A percentile compares a stretch with the other conserved stretches of the same genome.
Conservation (phyloP, 108 stramenopile genomes). For the Chaetoceros muelleri region DNA sequence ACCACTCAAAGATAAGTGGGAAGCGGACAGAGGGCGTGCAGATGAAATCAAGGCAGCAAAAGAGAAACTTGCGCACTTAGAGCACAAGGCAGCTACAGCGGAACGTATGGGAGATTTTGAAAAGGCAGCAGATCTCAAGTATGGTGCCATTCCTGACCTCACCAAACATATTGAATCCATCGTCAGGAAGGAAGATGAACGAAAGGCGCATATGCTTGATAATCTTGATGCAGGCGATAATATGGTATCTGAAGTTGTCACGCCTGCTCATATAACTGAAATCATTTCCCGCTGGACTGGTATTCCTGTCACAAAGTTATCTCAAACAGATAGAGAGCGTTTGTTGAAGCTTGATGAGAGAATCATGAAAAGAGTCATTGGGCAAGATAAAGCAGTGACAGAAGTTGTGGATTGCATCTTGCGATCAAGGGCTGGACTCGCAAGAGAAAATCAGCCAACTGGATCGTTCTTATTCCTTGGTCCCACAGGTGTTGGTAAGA, state of each 20-base stretch:
- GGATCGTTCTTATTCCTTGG: slow-evolving; percentile 75
- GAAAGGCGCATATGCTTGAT: slow-evolving; percentile 33
- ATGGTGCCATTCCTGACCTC: slow-evolving; percentile 89
- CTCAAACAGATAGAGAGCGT: slow-evolving; percentile 64
- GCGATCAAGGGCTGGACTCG: slow-evolving; percentile 57
- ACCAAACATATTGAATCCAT: slow-evolving; percentile 51
- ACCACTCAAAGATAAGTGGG: slow-evolving; percentile 59
- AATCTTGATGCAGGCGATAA: slow-evolving; percentile 40
- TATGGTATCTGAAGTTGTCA: slow-evolving; percentile 65
- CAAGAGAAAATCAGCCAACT: slow-evolving; percentile 42
- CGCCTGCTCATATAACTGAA: slow-evolving; percentile 72
- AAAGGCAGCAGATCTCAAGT: slow-evolving; percentile 88
- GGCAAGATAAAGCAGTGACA: slow-evolving; percentile 76
- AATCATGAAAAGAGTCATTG: slow-evolving; percentile 64
- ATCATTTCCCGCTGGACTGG: slow-evolving; percentile 79
- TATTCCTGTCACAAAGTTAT: slow-evolving; percentile 73
- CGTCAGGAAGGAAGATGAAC: slow-evolving; percentile 53
- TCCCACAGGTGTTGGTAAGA: slow-evolving; percentile 84
- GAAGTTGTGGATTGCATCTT: slow-evolving; percentile 60
- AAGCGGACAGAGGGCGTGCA: slow-evolving; percentile 72
- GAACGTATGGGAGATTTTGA: slow-evolving; percentile 86
- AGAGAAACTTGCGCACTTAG: slow-evolving; percentile 71
- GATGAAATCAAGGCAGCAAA: slow-evolving; percentile 74
- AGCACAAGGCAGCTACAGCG: slow-evolving; percentile 77
- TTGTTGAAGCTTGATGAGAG: slow-evolving; percentile 61